phyloP scores from a whole-genome alignment of 768 basidiomycete species.

The Auricularia heimuer region DNA sequence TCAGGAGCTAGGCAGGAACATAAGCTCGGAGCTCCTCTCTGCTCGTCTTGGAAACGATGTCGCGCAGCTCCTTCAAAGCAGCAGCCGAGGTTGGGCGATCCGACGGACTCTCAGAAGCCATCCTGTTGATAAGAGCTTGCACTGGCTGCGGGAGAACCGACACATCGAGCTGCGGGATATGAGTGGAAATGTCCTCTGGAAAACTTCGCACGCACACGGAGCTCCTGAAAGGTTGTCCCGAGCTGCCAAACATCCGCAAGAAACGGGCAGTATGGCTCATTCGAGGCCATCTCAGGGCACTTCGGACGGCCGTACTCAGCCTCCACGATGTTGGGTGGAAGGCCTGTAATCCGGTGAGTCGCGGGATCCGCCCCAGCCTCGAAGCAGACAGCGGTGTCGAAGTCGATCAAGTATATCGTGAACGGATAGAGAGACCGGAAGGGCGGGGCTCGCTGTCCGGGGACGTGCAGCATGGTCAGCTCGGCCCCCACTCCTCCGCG shows the following conservation, averaged over 20 bases:
- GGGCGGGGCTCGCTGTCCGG: not conserved
- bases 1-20: too few relatives aligned
- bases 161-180: not conserved
- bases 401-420: not conserved
- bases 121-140: not conserved
- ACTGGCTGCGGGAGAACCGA: not conserved
- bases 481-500: not conserved
- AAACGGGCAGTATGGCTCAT: not conserved
- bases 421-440: not conserved
- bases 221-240: not conserved
- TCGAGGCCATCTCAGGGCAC: not conserved
- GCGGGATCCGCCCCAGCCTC: not conserved
- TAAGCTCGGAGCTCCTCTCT: not conserved
- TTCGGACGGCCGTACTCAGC: not conserved
- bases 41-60: not conserved
- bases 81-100: not conserved
- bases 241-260: not conserved
- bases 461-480: not conserved
- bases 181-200: too few relatives aligned
- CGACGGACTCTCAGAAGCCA: not conserved
- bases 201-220: not conserved
- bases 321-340: not conserved
- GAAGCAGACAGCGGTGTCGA: not conserved
- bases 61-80: not conserved
- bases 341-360: not conserved